Conservation (phyloP, 495 filamentous ascomycete genomes). For the Venustampulla echinocandica region DNA sequence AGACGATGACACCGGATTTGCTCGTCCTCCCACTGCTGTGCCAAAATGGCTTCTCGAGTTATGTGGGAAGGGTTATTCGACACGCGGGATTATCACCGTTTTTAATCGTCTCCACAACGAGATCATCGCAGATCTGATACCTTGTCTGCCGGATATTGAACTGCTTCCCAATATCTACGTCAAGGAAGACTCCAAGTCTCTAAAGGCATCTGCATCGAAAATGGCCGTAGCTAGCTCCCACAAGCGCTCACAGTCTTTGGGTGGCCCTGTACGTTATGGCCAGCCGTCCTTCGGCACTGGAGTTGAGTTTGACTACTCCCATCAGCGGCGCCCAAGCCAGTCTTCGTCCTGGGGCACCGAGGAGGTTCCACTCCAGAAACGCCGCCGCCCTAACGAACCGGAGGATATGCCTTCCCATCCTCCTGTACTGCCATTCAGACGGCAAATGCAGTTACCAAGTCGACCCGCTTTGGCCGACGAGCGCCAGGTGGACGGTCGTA, state of each 20-base stretch:
- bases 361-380: conserved; percentile 9
- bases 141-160: conserved; percentile 56
- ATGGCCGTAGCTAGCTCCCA: conserved; percentile 18
- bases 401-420: neutral
- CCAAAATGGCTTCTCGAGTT: conserved; percentile 33
- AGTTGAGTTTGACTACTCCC: conserved; percentile 13
- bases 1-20: neutral
- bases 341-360: conserved; percentile 9
- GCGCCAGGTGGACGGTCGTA: conserved; percentile 8
- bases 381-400: conserved; percentile 14
- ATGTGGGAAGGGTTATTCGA: conserved; percentile 29
- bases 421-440: neutral
- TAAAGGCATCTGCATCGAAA: conserved; percentile 21
- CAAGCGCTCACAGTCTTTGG: conserved; percentile 34
- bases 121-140: conserved; percentile 22
- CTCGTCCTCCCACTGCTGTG: conserved; percentile 28
- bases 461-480: conserved; percentile 14
- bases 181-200: conserved; percentile 13
- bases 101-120: conserved; percentile 27
- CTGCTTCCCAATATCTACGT: conserved; percentile 48
- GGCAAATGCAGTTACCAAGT: conserved; percentile 9
- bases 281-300: no score
- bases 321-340: conserved; percentile 6
- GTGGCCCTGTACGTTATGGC: conserved; percentile 18
- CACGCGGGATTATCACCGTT: conserved; percentile 30